Evolutionary conservation across 2,329 filamentous ascomycete genomes (phyloP).

Genomic region (Ceratocystis cacaofunesta): DNA sequence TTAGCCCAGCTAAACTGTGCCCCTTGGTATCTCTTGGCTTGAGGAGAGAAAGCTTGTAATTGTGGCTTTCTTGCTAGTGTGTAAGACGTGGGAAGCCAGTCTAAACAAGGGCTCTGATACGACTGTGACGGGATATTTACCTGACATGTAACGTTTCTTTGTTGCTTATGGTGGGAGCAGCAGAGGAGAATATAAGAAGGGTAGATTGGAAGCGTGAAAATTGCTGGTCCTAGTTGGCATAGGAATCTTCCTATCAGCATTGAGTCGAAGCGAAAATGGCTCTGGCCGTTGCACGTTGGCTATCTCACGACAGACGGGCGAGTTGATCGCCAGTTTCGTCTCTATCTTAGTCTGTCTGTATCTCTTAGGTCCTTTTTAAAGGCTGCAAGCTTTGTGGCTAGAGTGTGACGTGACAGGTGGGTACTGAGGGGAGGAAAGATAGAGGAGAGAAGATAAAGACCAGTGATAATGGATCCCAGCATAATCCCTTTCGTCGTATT

Average conservation of each 20-base stretch:
- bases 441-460: no score
- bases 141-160: slow-evolving; percentile 20
- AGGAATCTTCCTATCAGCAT: neutral
- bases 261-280: neutral
- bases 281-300: neutral
- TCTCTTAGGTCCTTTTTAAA: no score
- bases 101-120: neutral
- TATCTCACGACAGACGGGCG: neutral
- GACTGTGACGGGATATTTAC: neutral
- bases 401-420: no score
- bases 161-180: neutral
- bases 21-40: no score
- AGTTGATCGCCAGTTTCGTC: neutral
- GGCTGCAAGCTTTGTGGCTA: no score
- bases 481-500: neutral
- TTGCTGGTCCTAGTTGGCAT: neutral
- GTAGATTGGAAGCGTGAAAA: neutral
- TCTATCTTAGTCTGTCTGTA: neutral
- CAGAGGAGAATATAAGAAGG: neutral
- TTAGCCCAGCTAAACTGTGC: neutral
- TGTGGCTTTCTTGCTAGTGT: no score
- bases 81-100: neutral
- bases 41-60: no score
- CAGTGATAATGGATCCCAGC: neutral
- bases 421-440: neutral